Base-by-base conservation (phyloP, 1,284 basidiomycete species). In the Cystobasidiaceae sp. region DNA sequence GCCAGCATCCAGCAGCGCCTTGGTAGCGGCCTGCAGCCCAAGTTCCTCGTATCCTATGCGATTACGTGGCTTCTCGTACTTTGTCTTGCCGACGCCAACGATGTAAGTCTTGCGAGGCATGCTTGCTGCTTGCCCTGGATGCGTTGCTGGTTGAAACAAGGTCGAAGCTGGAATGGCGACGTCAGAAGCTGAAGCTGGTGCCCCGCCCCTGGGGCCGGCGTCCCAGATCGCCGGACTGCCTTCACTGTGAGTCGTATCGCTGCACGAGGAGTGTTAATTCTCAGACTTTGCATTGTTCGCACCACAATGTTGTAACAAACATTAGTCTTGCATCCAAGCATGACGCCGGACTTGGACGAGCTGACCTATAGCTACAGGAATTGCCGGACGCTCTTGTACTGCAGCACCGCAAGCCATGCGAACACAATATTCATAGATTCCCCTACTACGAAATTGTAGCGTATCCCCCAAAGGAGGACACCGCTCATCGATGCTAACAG, bases 1-100 rank as follows among this genome's bases (percentile, higher is more conserved):
- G 81, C 89, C 89, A 70, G 90, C 88, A 73, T 92, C 90, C 25
- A 91, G 82, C 21, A 92, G 80, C 0, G 89, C 89, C 73, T 92
- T 91, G 2, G 88, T 89, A 0, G 86, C 83, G 5, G 88, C 89
- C 76, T 92, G 89, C 65, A 91, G 79, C 2, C 73, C 76, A 21
- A 74, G 71, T 58, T 75, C 72, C 57, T 73, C 74, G 67, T 77
- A 78, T 55, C 77, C 76, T n/a, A 62, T 43, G 2, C 57, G 50
- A 44, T 81, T 86, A 61, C 85, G 80, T 6, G 87, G 88, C 82
- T 90, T 90, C 74, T 85, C 85, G 76, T 90, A 90, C 21, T 85
- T 85, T 0, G 88, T 90, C 75, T 86, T 87, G 72, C 89, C 88
- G 52, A 82, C 85, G 19, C 88, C 89, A 61, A 90, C 79, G 55